These are phyloP conservation scores for Trametes cubensis DNA, from an alignment of 768 basidiomycete genomes.

Conservation along the genomic window DNA sequence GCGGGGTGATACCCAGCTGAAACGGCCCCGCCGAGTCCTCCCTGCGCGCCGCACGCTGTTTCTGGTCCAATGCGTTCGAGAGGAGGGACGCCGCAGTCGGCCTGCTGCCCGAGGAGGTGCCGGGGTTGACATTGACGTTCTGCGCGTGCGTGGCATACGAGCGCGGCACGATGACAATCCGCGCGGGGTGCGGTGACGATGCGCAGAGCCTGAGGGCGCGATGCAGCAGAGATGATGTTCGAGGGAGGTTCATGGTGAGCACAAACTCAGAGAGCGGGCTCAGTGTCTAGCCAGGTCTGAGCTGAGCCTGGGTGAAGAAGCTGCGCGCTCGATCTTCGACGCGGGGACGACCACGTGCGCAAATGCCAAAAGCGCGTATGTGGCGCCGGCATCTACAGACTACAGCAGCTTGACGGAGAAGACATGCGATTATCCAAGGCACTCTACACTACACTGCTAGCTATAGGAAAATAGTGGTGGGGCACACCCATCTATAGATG, in stretches of 20 bases:
- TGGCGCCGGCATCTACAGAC: no score
- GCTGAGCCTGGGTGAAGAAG: background rate
- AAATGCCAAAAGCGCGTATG: background rate
- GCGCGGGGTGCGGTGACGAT: background rate
- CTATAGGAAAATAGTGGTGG: background rate
- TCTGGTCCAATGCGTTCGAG: constrained; percentile 66
- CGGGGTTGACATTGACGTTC: constrained; percentile 12
- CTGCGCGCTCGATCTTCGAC: constrained; percentile 6
- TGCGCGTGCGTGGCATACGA: constrained; percentile 49
- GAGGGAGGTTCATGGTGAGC: constrained; percentile 19
- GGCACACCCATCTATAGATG: constrained; percentile 2
- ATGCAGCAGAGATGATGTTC: constrained; percentile 12
- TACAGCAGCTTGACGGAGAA: no score
- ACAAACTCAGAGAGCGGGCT: background rate
- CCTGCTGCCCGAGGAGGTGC: constrained; percentile 7
- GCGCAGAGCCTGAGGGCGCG: constrained; percentile 10
- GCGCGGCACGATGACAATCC: constrained; percentile 4
- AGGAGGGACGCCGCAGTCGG: constrained; percentile 48
- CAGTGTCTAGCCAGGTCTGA: background rate
- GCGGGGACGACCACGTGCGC: constrained; percentile 18
- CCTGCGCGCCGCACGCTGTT: constrained; percentile 42
- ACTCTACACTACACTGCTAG: background rate
- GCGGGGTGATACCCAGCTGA: constrained; percentile 67
- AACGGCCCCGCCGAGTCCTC: constrained; percentile 79
- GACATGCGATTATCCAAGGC: background rate